Evolutionary conservation across 768 basidiomycete species (phyloP), one percentile per base, ranked within the genome.

Genomic region (Lactarius hatsudake): DNA sequence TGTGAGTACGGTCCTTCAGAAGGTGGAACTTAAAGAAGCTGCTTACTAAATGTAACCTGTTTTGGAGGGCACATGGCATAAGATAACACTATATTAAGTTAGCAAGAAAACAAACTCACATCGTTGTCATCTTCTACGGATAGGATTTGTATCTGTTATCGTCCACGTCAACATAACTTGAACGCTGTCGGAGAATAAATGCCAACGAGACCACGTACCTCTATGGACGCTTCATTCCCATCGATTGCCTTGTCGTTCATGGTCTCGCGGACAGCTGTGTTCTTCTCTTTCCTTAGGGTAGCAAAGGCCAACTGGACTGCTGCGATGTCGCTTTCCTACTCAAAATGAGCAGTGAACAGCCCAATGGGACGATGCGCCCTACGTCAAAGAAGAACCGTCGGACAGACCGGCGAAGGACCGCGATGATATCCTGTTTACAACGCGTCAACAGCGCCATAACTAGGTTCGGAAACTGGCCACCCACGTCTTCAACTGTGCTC

Each of bases 331-430:
- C 28, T 63, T 38, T 55, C 62, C 62, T 63, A 38, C 28, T 63
- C 54, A 43, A 63, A 54, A 42, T 63, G 62, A 63, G 53, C 53
- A 18, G 32, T 18, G 48, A 56, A 40, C 38, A 43, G 18, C 28
- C 20, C 58, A n/a, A 40, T 4, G 36, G 36, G 36, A 55, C 26
- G 42, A 43, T 26, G 51, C 45, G 9, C 30, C 62, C 10, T 56
- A 63, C 62, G 15, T 63, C 62, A 56, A 63, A 63, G 30, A 63
- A 63, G 62, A 63, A 63, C 53, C 62, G 53, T 20, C 62, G 62
- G 54, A 63, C 62, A 45, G 62, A 63, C 18, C 62, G 62, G 28
- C 62, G 62, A 32, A 63, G 62, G 53, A 56, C 62, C n/a, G 62
- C 62, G 3, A 63, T 38, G 38, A 63, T 43, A 54, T 63, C 62